These are phyloP conservation scores for Phalaenopsis equestris DNA, from an alignment of 106 monocot genomes.

Conservation along the genomic window DNA sequence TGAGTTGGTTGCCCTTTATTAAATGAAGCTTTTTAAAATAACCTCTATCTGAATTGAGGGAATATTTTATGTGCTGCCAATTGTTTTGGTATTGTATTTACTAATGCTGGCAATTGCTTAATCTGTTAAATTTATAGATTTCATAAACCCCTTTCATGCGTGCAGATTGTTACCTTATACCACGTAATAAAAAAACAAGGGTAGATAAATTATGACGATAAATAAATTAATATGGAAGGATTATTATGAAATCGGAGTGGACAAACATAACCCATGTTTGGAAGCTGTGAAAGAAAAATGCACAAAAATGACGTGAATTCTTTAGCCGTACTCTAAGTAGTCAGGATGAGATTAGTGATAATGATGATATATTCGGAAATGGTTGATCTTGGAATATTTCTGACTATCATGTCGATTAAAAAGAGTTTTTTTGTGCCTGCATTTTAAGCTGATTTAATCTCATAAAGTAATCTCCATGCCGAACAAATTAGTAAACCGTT, in stretches of 20 bases:
- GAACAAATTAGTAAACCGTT: not conserved
- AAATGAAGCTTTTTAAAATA: not conserved
- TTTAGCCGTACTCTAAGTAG: no score
- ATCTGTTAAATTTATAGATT: not conserved
- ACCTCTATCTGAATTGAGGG: not conserved
- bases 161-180: no score
- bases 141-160: no score
- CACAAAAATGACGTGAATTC: no score
- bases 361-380: no score
- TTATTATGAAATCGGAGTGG: not conserved
- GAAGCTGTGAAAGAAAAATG: not conserved
- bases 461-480: not conserved
- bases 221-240: not conserved
- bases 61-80: not conserved
- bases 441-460: not conserved
- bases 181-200: not conserved
- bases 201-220: not conserved
- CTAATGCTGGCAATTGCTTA: no score
- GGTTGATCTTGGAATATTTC: not conserved
- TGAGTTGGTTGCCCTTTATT: conserved; percentile 17
- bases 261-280: not conserved
- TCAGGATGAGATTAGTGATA: no score
- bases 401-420: not conserved
- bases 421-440: not conserved
- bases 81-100: not conserved